Base-by-base conservation (phyloP, 352 stramenopile genomes). In the Lagenidium giganteum region DNA sequence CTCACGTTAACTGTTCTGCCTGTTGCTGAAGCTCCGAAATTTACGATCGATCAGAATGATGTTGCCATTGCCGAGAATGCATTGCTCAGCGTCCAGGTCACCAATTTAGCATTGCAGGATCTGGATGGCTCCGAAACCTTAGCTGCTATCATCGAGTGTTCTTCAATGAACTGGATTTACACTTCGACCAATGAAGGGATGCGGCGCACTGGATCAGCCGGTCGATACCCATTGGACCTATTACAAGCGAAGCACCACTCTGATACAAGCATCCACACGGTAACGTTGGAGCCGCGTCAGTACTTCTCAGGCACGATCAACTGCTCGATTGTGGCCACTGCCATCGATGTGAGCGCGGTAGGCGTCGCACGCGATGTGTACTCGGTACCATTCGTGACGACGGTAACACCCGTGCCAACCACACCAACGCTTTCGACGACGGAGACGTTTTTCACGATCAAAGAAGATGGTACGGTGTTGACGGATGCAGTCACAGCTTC, bases 251-350 rank as follows among this genome's bases (percentile, higher is more conserved):
- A n/a, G n/a, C n/a, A n/a, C n/a, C n/a, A n/a, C n/a, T n/a, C n/a
- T n/a, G n/a, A n/a, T n/a, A n/a, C n/a, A n/a, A n/a, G n/a, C n/a
- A n/a, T n/a, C n/a, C n/a, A n/a, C n/a, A 57, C 17, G 12, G 29
- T 71, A 3, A 46, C 50, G 22, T 36, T 73, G 20, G 42, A 5
- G 11, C 54, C 63, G n/a, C 41, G 32, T 12, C 5, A 20, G 17
- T 69, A 57, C 25, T 69, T 66, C 23, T 69, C 63, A 3, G 63
- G 63, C 23, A 39, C 31, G 1, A 61, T 73, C 23, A 26, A 42
- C 5, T 73, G 63, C 48, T 46, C 2, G 12, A 7, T 72, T 1
- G 33, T 54, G 8, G 37, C 31, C 1, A 44, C 34, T 18, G 27
- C 54, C 3, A 49, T 61, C 8, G 62, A 72, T 34, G n/a, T n/a